Evolutionary conservation across 257 asterid genomes (phyloP), one percentile per base, ranked within the genome.

Genomic region (Apocynum venetum): DNA sequence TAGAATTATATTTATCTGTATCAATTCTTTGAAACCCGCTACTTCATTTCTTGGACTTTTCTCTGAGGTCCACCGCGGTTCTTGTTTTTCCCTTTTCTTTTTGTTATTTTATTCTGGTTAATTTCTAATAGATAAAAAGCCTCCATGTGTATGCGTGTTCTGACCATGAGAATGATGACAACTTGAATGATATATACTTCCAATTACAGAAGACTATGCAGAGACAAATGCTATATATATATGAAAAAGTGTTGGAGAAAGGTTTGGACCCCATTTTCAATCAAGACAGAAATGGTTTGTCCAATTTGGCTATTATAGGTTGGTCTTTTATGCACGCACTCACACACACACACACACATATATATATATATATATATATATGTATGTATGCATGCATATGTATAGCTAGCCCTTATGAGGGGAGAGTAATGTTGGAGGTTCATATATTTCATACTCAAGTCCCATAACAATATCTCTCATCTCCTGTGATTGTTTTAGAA

Each of bases 111-210:
- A 25, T 25, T 25, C 31, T 25, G 31, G 6, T 44, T 44, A 44
- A 44, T 11, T 12, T 13, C 2, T 63, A 61, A 10, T 31, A 19
- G 40, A 61, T 61, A 61, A 61, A 61, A 12, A 56, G 35, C 6
- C 40, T 31, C 51, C 52, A 14, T 41, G 3, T 53, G 3, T 44
- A 12, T 31, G 6, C 46, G 52, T 49, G 46, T 40, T 72, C 17
- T 73, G 57, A 55, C 73, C 80, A 46, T 69, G 80, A 80, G 76
- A 80, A 83, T 76, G 77, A 76, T 79, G 55, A 80, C 69, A 51
- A 69, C 68, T 74, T 77, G 70, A 77, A 77, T 83, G 80, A 65
- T 60, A 44, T 19, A 56, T 56, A 13, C 38, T 38, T 20, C 40
- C 20, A 59, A 4, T 73, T 64, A 60, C 80, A 80, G 67, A 80